A percentile compares a stretch with the other conserved stretches of the same genome.
Conservation (phyloP, 1,284 basidiomycete species). For the Sphaerobolus stellatus region DNA sequence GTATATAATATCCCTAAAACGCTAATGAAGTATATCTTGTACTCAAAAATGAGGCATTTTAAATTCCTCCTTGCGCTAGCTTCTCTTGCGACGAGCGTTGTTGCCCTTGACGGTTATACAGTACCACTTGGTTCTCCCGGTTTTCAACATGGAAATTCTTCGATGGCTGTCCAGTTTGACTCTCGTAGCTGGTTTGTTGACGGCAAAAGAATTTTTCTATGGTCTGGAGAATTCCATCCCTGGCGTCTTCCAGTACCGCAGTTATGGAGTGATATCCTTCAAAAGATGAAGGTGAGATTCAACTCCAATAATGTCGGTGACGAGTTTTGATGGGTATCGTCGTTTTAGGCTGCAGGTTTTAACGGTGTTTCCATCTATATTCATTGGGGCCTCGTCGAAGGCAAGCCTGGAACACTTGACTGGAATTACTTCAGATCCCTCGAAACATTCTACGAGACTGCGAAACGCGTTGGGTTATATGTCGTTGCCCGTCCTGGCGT, state of each 20-base stretch:
- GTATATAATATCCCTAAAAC: no score
- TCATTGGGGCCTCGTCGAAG: slow-evolving; percentile 15
- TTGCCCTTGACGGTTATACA: slow-evolving; percentile 2
- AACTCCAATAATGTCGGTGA: no score
- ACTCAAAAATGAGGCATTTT: no score
- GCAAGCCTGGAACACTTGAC: slow-evolving; percentile 13
- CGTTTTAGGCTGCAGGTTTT: slow-evolving; percentile 12
- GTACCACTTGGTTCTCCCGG: slow-evolving; percentile 7
- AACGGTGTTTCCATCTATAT: slow-evolving; percentile 16
- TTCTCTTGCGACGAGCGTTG: no score
- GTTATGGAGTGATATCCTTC: slow-evolving; percentile 7
- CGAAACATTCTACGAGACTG: slow-evolving; percentile 11
- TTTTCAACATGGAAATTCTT: slow-evolving; percentile 7
- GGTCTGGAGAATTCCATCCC: slow-evolving; percentile 7
- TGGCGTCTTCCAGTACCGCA: slow-evolving; percentile 8
- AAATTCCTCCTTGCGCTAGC: no score
- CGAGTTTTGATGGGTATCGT: no score
- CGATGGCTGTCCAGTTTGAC: slow-evolving; percentile 10
- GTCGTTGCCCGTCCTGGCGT: slow-evolving; percentile 15
- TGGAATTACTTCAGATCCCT: slow-evolving; percentile 13
- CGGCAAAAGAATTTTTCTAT: slow-evolving; percentile 5
- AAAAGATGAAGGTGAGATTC: slow-evolving; percentile 12
- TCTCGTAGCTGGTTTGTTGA: slow-evolving; percentile 7
- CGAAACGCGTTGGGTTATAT: slow-evolving; percentile 14
- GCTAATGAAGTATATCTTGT: no score